These are phyloP conservation scores for Clarkia xantiana DNA, from an alignment of 345 rosid species.

Conservation along the genomic window DNA sequence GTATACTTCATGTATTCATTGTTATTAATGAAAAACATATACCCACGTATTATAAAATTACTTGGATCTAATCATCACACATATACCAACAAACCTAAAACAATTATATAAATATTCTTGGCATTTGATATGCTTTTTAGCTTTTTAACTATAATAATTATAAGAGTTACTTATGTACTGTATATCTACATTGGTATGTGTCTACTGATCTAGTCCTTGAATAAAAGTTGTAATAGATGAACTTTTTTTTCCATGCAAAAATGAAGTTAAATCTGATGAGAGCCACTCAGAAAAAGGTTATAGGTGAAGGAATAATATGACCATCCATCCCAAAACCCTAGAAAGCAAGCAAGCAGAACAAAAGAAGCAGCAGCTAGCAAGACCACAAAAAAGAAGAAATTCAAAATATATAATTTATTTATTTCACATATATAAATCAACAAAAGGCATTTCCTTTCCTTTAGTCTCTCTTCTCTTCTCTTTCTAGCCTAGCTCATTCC, in stretches of 20 bases:
- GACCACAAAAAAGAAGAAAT: slow-evolving; percentile 6
- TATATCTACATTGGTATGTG: too few species aligned
- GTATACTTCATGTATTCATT: too few species aligned
- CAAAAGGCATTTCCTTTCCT: slow-evolving; percentile 49
- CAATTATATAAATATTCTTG: too few species aligned
- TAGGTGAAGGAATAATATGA: slow-evolving; percentile 26
- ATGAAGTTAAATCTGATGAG: background rate
- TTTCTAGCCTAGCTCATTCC: background rate
- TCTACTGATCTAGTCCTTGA: background rate
- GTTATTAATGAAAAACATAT: too few species aligned
- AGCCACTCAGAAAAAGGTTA: slow-evolving; percentile 23
- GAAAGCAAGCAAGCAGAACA: slow-evolving; percentile 44
- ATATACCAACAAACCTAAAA: too few species aligned
- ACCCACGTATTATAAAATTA: too few species aligned
- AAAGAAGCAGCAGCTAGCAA: slow-evolving; percentile 32
- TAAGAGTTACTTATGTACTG: too few species aligned
- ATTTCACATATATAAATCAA: slow-evolving; percentile 5
- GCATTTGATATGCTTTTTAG: too few species aligned
- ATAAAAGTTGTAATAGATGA: background rate
- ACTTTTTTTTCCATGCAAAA: background rate
- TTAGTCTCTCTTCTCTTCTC: slow-evolving; percentile 13
- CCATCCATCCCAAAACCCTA: slow-evolving; percentile 25
- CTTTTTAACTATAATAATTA: too few species aligned
- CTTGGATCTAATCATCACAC: too few species aligned
- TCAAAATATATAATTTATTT: slow-evolving; percentile 1